Base-by-base conservation (phyloP, 768 basidiomycete species). In the Amanita exitialis region DNA sequence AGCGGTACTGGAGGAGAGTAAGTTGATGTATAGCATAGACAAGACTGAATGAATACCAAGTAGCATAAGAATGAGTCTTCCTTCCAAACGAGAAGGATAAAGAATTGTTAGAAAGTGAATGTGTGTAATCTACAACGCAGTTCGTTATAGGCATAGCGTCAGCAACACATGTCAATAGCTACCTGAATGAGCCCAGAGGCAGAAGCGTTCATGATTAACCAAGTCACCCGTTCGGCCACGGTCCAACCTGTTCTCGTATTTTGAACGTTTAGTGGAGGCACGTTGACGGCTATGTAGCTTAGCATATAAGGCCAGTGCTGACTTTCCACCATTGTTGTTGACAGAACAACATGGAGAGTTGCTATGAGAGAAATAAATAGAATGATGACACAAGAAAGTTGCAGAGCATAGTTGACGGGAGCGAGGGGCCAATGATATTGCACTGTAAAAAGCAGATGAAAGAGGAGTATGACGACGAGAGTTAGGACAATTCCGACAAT, bases 391-490 rank as follows among this genome's bases (percentile, higher is more conserved):
- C 89, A 90, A 2, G 83, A 80, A 10, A 98, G 63, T 64, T 98
- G 96, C 30, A 97, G 80, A 48, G 82, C 73, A 66, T 90, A 99
- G 69, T 99, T 99, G 60, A 89, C 78, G 5, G 84, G 86, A 0
- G 93, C 91, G 36, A 99, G 82, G 0, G 92, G 90, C 78, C 87
- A 90, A 65, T 99, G 96, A 57, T 95, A 97, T 62, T 95, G 91
- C 0, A 86, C 87, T 4, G 96, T 97, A 69, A 99, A 96, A 53
- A 92, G 65, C 57, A 99, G 82, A 58, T 98, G 93, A 51, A 96
- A 81, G 58, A 96, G 74, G 38, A 99, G 82, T 16, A 95, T 85
- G 41, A 77, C 72, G 41, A 88, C 78, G 54, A 98, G 79, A 8
- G 95, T 89, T 55, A 95, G 69, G 4, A 90, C 80, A 55, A 96